These are phyloP conservation scores for Corymbia citriodora DNA, from an alignment of 441 rosid species.

Conservation along the genomic window DNA sequence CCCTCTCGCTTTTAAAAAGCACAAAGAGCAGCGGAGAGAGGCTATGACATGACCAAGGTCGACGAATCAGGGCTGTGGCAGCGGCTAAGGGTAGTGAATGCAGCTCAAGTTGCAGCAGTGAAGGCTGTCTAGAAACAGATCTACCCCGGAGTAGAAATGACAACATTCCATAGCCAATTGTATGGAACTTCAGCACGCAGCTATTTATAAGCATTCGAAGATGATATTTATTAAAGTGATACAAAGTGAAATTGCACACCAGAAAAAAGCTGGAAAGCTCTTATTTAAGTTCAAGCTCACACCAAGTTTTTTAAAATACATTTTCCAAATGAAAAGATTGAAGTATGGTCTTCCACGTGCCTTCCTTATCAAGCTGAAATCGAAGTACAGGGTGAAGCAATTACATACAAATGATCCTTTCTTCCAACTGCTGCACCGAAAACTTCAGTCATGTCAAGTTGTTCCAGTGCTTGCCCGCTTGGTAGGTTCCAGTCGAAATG, in stretches of 20 bases:
- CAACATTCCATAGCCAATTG: slow-evolving; percentile 36
- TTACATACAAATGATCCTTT: neutral
- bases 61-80: slow-evolving; percentile 73
- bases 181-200: slow-evolving; percentile 15
- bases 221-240: too few species aligned
- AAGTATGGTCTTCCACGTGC: neutral
- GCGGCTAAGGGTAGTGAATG: slow-evolving; percentile 86
- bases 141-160: slow-evolving; percentile 32
- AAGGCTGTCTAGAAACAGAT: slow-evolving; percentile 75
- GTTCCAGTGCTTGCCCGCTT: neutral
- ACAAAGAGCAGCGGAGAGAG: slow-evolving; percentile 63
- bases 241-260: too few species aligned
- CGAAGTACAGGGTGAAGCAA: neutral
- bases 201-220: too few species aligned
- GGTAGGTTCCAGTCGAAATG: neutral
- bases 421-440: neutral
- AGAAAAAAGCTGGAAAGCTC: too few species aligned
- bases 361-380: neutral
- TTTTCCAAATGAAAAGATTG: neutral
- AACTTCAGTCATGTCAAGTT: neutral
- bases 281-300: neutral
- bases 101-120: slow-evolving; percentile 75
- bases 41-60: slow-evolving; percentile 76
- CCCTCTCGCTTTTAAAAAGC: slow-evolving; percentile 46
- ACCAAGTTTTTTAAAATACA: neutral